Evolutionary conservation across 2,329 filamentous ascomycete genomes (phyloP), one percentile per base, ranked within the genome.

Genomic region (Colletotrichum theobromicola): DNA sequence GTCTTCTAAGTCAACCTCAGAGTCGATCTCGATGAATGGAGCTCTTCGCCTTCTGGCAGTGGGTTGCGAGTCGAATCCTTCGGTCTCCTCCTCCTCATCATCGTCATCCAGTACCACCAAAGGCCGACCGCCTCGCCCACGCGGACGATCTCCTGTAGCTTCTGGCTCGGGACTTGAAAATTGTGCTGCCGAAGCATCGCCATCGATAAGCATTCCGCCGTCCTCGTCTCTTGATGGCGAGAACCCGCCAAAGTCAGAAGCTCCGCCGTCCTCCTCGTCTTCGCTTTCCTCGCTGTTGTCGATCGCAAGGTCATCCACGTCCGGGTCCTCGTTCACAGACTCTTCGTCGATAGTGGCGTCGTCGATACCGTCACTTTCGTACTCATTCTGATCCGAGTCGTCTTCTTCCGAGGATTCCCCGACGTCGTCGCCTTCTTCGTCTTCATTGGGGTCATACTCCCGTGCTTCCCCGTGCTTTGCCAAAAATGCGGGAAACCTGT

Each of bases 321-420:
- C 75, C 10, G 75, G 69, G 2, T 75, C 66, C 12, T 73, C 75
- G 4, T 69, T 55, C 2, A 57, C 34, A 7, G 68, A 72, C 4
- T 76, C 70, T 18, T 83, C 80, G 2, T 78, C 71, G 15, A 84
- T 79, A 10, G 79, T 79, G 2, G 69, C 78, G 61, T 85, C 84
- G 46, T 85, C 84, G 8, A 86, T 85, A 0, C 83, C 83, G 0
- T 84, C 83, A 57, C 84, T 84, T 50, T 86, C 85, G 18, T 86
- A 85, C 58, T 82, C 79, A 1, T 80, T 78, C 0, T 74, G 71
- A 0, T 77, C 73, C 1, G 72, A 72, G 30, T 67, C 75, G 1
- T 78, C 76, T 6, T 67, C 72, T 5, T 67, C 53, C 5, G 8
- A 18, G 9, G 74, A 69, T 6, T 77, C 76, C n/a, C 75, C 58